Evolutionary conservation across 129 eudicot species (phyloP), one percentile per base, ranked within the genome.

Genomic region (Tagetes patula): DNA sequence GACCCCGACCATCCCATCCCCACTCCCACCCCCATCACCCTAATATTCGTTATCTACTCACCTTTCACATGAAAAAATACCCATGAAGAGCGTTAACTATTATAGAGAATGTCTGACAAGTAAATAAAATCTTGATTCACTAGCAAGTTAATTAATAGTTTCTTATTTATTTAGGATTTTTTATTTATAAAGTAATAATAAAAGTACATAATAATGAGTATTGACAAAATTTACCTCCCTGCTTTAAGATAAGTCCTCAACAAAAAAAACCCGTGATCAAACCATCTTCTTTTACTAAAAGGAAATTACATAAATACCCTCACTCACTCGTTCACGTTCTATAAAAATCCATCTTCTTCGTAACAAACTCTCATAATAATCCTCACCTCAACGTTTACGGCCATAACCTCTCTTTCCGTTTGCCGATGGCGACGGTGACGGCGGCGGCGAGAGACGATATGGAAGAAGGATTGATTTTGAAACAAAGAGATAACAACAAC

Each of bases 381-480:
- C 39, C 65, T 54, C 14, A 52, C 34, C 34, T 27, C 30, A 42
- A 13, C 56, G 33, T 58, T 73, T 48, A n/a, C 60, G 27, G 50
- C 62, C 52, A 38, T 5, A 55, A 67, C 62, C 6, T 48, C 65
- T 60, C 70, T 58, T 30, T 48, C 70, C 77, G 65, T 40, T 49
- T 40, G 69, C 50, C 71, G 14, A 0, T 64, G 48, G 48, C 6
- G 47, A 42, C 54, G 42, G 54, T 11, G 65, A 53, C 41, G 77
- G 60, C 36, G 73, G 55, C 66, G 49, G 43, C 31, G 12, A 75
- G 54, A 40, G 67, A 73, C 56, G 20, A 5, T 39, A 84, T 85
- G 85, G 93, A 87, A 45, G 87, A 80, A 50, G 81, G 86, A 27
- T 75, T 84, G 70, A 60, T 83, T 14, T 8, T 78, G 47, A 39